Conservation (phyloP, 2,329 filamentous ascomycete species). For the Orbilia blumenaviensis region DNA sequence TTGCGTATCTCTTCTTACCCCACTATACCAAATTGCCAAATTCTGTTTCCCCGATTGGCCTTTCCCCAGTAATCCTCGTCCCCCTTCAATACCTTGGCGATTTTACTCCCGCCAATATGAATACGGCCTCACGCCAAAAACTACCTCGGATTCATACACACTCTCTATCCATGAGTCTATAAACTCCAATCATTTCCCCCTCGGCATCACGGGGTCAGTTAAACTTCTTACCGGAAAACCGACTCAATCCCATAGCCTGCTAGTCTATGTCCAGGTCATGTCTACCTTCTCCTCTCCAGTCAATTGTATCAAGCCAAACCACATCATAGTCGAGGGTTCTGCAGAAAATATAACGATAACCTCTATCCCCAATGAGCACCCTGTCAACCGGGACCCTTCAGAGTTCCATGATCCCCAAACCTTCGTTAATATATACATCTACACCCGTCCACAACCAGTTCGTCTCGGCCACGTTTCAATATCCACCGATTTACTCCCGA, state of each 20-base stretch:
- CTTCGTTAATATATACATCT: conserved; percentile 14
- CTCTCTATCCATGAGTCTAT: conserved; percentile 15
- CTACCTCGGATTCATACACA: neutral
- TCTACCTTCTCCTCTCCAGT: neutral
- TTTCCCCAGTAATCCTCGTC: neutral
- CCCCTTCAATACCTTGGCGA: conserved; percentile 3
- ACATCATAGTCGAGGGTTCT: neutral
- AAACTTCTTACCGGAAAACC: conserved; percentile 15
- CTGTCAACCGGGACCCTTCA: neutral
- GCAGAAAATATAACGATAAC: neutral
- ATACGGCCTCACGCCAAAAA: neutral
- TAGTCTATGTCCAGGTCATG: conserved; percentile 4
- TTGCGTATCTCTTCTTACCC: conserved; percentile 3
- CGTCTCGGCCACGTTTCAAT: neutral
- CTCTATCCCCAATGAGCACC: neutral
- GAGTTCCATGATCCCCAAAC: neutral
- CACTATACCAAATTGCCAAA: neutral
- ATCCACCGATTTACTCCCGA: conserved; percentile 1
- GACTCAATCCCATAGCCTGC: conserved; percentile 2
- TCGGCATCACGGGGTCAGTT: conserved; percentile 2
- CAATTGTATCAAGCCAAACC: neutral
- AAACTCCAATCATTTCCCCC: conserved; percentile 3
- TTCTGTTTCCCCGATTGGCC: neutral
- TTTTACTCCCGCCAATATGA: conserved; percentile 4
- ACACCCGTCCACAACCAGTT: neutral